Base-by-base conservation (phyloP, 179 eudicot genomes). In the Corrigiola litoralis region DNA sequence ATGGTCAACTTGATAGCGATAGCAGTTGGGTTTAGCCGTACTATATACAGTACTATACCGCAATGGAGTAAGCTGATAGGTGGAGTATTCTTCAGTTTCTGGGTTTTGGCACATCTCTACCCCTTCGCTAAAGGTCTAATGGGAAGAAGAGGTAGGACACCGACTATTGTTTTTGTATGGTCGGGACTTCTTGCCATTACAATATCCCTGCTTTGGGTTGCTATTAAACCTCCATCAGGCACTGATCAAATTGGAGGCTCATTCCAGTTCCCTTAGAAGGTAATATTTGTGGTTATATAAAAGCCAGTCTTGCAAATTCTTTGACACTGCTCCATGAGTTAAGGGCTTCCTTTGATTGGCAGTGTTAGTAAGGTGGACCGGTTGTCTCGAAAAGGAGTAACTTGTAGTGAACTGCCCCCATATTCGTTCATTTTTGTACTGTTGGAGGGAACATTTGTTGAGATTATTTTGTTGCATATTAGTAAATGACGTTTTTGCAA, bases 41-140 rank as follows among this genome's bases (percentile, higher is more conserved):
- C 97, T 1, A 88, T 90, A 13, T 90, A 90, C 79, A 88, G 97
- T 36, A 73, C 75, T 0, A 88, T 86, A 71, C 95, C 97, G 0
- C 88, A 90, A 58, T 90, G 97, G 97, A 90, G 97, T 66, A 86
- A 83, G 65, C 77, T 90, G 49, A 41, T 90, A 2, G 97, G 97
- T 33, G 97, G 97, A 3, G 95, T 88, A 16, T 90, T 90, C 84
- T 90, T 90, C 70, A 90, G 97, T 57, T 88, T 90, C 66, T 90
- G 97, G 97, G 97, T 90, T 1, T 72, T 90, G 81, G 95, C 97
- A 14, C 97, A 90, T 90, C 75, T 90, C 4, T 90, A 85, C 70
- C 97, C 97, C 0, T 90, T 90, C 18, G 95, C 97, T 0, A 90
- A 90, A 72, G 97, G 97, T 61, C 68, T 90, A 17, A 90, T 90